A percentile compares a stretch with the other conserved stretches of the same genome.
Evolutionary conservation across 306 rosid species (phyloP).

Genomic region (Prunus armeniaca): DNA sequence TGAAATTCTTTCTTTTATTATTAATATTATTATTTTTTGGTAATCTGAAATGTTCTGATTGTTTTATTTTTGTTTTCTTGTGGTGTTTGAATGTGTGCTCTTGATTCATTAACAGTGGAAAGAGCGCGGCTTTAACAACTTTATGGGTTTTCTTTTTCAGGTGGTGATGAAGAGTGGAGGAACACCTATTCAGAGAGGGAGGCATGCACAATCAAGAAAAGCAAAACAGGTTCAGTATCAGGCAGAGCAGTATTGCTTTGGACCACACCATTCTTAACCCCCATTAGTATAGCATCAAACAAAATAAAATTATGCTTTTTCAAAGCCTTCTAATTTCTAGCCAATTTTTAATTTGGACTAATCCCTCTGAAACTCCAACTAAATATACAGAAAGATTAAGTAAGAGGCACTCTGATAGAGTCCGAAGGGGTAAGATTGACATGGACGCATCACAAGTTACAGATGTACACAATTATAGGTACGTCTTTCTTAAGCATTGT

Average conservation of each 20-base stretch:
- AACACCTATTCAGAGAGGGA: conserved; percentile 70
- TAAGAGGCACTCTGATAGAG: conserved; percentile 64
- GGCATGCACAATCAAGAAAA: conserved; percentile 83
- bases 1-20: neutral
- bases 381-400: conserved; percentile 60
- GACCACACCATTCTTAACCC: conserved; percentile 55
- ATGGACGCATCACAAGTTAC: conserved; percentile 58
- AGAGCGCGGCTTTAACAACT: conserved; percentile 67
- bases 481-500: conserved; percentile 14
- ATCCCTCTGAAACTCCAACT: conserved; percentile 23
- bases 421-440: conserved; percentile 66
- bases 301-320: conserved; percentile 24
- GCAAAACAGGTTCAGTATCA: conserved; percentile 81
- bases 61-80: conserved; percentile 13
- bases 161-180: conserved; percentile 89
- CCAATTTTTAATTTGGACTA: conserved; percentile 5
- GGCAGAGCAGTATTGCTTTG: conserved; percentile 45
- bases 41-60: conserved; percentile 12
- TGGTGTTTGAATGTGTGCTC: conserved; percentile 36
- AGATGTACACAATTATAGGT: conserved; percentile 80
- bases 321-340: conserved; percentile 26
- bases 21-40: neutral
- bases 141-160: conserved; percentile 65
- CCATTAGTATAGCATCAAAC: neutral
- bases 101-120: conserved; percentile 50